Percentiles rank a stretch among this genome's conserved stretches.
phyloP scores from a whole-genome alignment of 177 flowering plant species.

The Vitis hybrid region DNA sequence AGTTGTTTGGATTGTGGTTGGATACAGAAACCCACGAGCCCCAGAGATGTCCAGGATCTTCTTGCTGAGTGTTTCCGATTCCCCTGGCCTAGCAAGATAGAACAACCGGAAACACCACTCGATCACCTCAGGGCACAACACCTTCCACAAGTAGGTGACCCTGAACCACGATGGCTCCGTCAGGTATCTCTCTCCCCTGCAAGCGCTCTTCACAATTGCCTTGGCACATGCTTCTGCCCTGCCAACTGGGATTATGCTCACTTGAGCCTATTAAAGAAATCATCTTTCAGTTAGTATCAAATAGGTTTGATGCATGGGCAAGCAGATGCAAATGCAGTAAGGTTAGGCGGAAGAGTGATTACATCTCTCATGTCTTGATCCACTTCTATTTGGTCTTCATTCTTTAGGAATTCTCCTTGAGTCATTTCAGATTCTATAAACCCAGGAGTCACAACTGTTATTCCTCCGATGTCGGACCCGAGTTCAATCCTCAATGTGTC shows the following conservation, averaged over 20 bases:
- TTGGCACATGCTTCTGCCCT: conserved; percentile 32
- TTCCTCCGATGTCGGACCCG: conserved; percentile 31
- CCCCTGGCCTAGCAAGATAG: conserved; percentile 24
- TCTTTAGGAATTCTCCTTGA: conserved; percentile 39
- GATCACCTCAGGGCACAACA: conserved; percentile 44
- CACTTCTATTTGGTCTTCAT: conserved; percentile 33
- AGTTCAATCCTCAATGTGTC: conserved; percentile 63
- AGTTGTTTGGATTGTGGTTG: conserved; percentile 16
- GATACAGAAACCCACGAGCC: conserved; percentile 22
- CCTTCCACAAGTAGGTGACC: conserved; percentile 20
- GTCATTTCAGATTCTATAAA: conserved; percentile 54
- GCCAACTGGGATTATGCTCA: conserved; percentile 29
- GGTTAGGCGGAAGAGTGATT: conserved; percentile 11
- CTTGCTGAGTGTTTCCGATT: conserved; percentile 26
- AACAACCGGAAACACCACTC: conserved; percentile 36
- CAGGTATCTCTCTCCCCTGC: conserved; percentile 50
- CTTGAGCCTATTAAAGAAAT: conserved; percentile 20
- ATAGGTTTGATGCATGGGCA: no score
- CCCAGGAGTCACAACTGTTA: conserved; percentile 68
- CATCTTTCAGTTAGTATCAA: background rate
- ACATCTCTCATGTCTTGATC: conserved; percentile 50
- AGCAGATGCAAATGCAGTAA: no score
- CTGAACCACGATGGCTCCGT: conserved; percentile 54
- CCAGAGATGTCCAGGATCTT: conserved; percentile 26
- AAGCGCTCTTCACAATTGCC: conserved; percentile 48